Conservation (phyloP, 2,329 filamentous ascomycete genomes). For the Teratosphaeria zuluensis region DNA sequence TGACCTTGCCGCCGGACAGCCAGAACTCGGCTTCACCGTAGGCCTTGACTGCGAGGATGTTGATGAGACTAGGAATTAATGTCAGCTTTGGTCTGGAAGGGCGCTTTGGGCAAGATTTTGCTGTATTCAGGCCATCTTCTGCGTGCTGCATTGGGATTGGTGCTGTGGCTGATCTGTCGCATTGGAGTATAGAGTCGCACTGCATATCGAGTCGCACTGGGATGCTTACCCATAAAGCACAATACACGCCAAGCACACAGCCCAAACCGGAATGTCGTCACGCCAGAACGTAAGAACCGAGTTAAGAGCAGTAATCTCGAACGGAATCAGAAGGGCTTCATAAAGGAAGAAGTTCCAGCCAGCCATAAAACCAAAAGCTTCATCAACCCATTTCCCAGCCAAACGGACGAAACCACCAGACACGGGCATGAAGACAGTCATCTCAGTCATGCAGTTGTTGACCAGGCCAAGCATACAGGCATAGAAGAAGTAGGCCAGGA, state of each 20-base stretch:
- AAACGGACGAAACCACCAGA: constrained; percentile 55
- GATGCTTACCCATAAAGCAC: constrained; percentile 15
- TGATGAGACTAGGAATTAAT: constrained; percentile 16
- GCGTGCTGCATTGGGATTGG: constrained; percentile 2
- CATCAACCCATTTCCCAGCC: constrained; percentile 56
- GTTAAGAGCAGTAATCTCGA: constrained; percentile 41
- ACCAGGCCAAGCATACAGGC: constrained; percentile 48
- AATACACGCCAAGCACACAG: constrained; percentile 33
- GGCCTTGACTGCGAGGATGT: constrained; percentile 35
- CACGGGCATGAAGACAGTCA: constrained; percentile 54
- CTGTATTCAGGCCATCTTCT: background rate
- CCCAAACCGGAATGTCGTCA: constrained; percentile 35
- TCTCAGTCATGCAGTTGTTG: constrained; percentile 58
- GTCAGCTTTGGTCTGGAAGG: background rate
- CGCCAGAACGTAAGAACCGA: constrained; percentile 32
- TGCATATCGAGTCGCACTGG: constrained; percentile 2
- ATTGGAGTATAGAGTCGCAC: constrained; percentile 4
- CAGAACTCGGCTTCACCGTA: constrained; percentile 41
- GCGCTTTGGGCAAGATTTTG: background rate
- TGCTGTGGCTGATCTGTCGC: background rate
- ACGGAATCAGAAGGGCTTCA: constrained; percentile 42
- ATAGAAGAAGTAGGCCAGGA: constrained; percentile 52
- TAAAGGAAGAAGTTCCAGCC: constrained; percentile 42
- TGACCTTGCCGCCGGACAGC: constrained; percentile 40
- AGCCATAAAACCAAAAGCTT: constrained; percentile 39